Percentiles rank a stretch among this genome's conserved stretches.
These are phyloP conservation scores for Erodium moschatum DNA, from an alignment of 441 rosid genomes.

Conservation along the genomic window DNA sequence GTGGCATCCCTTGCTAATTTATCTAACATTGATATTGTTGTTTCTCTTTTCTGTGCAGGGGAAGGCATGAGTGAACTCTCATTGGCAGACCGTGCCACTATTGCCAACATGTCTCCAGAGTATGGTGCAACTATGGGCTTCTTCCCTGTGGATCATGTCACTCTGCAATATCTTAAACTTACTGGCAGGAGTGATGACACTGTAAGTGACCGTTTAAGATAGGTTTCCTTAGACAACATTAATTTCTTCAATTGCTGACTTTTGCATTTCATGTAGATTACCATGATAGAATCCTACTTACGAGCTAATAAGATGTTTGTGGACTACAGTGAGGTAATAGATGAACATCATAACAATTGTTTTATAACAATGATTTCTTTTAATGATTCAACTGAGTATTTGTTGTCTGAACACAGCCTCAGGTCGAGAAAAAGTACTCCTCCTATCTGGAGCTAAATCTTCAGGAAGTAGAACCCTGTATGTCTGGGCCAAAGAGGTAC, in stretches of 20 bases:
- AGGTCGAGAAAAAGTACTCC: slow-evolving; percentile 56
- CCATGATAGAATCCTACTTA: slow-evolving; percentile 83
- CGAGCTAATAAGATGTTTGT: slow-evolving; percentile 87
- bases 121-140: slow-evolving; percentile 97
- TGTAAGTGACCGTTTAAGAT: slow-evolving; percentile 28
- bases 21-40: slow-evolving; percentile 15
- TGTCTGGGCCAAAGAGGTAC: slow-evolving; percentile 92
- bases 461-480: slow-evolving; percentile 70
- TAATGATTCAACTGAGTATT: slow-evolving; percentile 11
- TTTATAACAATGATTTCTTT: slow-evolving; percentile 13
- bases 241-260: slow-evolving; percentile 22
- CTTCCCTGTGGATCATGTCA: slow-evolving; percentile 88
- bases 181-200: slow-evolving; percentile 82
- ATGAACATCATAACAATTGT: not conserved
- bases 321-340: slow-evolving; percentile 72
- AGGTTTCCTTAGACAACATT: not conserved
- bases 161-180: slow-evolving; percentile 67
- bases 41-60: slow-evolving; percentile 42
- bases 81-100: slow-evolving; percentile 85
- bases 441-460: slow-evolving; percentile 63
- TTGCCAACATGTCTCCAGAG: slow-evolving; percentile 95
- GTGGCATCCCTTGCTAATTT: slow-evolving; percentile 9
- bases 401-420: slow-evolving; percentile 44
- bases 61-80: slow-evolving; percentile 88
- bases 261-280: slow-evolving; percentile 41